Evolutionary conservation across 202 grass and related monocot genomes (phyloP).

Genomic region (Elaeis oleifera): DNA sequence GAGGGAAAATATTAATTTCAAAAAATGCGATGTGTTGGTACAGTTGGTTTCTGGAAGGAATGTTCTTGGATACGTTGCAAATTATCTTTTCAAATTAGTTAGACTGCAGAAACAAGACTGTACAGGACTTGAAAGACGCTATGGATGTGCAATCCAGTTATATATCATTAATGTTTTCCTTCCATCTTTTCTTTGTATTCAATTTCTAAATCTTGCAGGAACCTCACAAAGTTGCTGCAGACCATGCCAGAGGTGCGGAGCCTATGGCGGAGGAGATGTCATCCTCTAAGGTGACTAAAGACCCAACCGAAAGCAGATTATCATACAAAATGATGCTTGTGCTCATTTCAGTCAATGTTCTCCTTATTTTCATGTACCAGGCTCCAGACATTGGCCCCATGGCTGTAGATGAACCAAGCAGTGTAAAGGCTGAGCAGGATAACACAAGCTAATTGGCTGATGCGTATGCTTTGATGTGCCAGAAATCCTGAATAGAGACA

Average conservation of each 20-base stretch:
- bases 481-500: conserved; percentile 26
- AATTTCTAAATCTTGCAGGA: conserved; percentile 28
- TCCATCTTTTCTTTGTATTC: conserved; percentile 2
- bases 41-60: no score
- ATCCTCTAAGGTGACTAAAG: conserved; percentile 30
- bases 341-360: not conserved
- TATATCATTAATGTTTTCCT: no score
- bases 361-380: conserved; percentile 9
- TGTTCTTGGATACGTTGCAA: no score
- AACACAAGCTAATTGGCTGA: conserved; percentile 34
- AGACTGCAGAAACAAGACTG: no score
- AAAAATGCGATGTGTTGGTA: no score
- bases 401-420: conserved; percentile 33
- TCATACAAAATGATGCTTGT: not conserved
- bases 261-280: conserved; percentile 32
- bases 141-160: no score
- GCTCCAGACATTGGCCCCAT: conserved; percentile 34
- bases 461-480: conserved; percentile 8
- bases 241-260: conserved; percentile 30
- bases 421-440: conserved; percentile 26
- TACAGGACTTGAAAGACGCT: no score
- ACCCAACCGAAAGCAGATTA: conserved; percentile 2
- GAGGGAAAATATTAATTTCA: no score
- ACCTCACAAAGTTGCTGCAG: conserved; percentile 24
- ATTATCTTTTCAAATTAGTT: no score